Base-by-base conservation (phyloP, 2,329 filamentous ascomycete genomes). In the Bipolaris sorokiniana region DNA sequence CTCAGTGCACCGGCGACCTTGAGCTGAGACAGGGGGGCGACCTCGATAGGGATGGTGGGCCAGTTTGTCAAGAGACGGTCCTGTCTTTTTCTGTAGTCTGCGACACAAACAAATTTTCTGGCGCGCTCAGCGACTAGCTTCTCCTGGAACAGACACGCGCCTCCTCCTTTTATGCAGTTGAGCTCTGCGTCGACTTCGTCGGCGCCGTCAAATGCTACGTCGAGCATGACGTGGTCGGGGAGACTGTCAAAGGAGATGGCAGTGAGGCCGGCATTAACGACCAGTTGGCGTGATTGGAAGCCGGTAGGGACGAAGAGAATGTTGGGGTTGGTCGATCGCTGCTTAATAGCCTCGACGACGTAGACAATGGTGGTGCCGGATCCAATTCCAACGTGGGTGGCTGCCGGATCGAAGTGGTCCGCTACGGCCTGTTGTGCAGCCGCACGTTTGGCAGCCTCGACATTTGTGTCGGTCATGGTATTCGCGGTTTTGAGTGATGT, bases 141-240 rank as follows among this genome's bases (percentile, higher is more conserved):
- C 80, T 99, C 95, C 78, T 98, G 95, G 81, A 97, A 96, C 54
- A 98, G 80, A 78, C 95, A 99, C n/a, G 92, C 95, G 56, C 95
- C 95, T 48, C 95, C 95, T 52, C 95, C 95, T 81, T 98, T 98
- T 81, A 99, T 98, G 73, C 94, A 92, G 78, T 98, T 99, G 58
- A 99, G 80, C 50, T 96, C 90, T 45, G 91, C 88, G 74, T 99
- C 95, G 31, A 99, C 92, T 81, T 99, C 95, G 75, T 99, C 95
- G 3, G 95, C 95, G 51, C 95, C 95, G 73, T 99, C 95, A 74
- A 99, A 99, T 48, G 90, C 91, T 16, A 98, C 90, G 70, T 98
- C 94, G 26, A 99, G 84, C 73, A 88, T 73, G 15, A 80, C 80
- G 51, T 83, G 82, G 38, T 82, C 74, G 1, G 90, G 89, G 15